Conservation (phyloP, 305 asterid genomes). For the Coffea humblotiana region DNA sequence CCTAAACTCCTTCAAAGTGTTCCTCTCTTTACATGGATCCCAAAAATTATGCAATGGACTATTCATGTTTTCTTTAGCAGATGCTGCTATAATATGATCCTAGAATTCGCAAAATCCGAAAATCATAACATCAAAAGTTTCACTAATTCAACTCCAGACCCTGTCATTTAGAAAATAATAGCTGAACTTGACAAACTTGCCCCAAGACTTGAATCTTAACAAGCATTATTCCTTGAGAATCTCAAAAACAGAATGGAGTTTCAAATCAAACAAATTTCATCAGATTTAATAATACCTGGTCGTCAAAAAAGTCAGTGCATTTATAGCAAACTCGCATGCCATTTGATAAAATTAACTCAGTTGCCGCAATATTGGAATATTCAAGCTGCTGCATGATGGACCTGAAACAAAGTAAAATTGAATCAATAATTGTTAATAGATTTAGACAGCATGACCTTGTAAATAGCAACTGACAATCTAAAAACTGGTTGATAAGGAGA, state of each 20-base stretch:
- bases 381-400: slow-evolving; percentile 65
- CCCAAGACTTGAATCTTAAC: background rate
- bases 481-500: background rate
- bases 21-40: background rate
- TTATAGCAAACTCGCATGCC: slow-evolving; percentile 96
- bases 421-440: background rate
- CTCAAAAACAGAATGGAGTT: background rate
- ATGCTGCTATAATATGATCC: background rate
- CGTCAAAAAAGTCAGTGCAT: slow-evolving; percentile 88
- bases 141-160: background rate
- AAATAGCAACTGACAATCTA: background rate
- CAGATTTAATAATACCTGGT: slow-evolving; percentile 58
- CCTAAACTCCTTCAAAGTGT: background rate
- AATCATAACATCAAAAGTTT: no score
- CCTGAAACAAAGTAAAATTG: slow-evolving; percentile 38
- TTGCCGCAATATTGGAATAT: slow-evolving; percentile 61
- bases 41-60: background rate
- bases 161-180: background rate
- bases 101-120: background rate
- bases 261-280: background rate
- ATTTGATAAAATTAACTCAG: slow-evolving; percentile 83
- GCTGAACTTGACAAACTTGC: background rate
- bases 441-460: background rate
- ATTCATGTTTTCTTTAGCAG: background rate
- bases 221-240: background rate